Evolutionary conservation across 139 green algal genomes (phyloP).

Genomic region (Spirogloea muscicola): DNA sequence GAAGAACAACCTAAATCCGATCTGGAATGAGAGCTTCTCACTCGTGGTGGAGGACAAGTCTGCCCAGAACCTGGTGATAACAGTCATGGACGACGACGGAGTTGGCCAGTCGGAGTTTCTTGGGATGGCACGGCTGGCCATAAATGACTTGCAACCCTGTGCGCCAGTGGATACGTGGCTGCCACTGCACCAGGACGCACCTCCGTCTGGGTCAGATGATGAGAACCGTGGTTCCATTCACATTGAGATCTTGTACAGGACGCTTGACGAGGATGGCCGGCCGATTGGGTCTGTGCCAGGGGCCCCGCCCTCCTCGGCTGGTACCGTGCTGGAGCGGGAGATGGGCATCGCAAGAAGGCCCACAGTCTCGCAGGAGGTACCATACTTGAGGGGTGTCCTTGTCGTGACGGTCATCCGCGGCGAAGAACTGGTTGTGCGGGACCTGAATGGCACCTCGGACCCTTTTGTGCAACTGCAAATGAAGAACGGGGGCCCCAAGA

Average conservation of each 20-base stretch:
- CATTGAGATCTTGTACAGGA: constrained; percentile 33
- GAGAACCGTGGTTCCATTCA: no score
- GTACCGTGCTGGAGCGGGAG: background rate
- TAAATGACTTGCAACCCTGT: background rate
- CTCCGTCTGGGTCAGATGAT: no score
- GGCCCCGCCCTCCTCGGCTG: background rate
- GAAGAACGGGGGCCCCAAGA: background rate
- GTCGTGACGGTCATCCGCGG: constrained; percentile 13
- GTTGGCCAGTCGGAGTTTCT: constrained; percentile 2
- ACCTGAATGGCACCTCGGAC: constrained; percentile 30
- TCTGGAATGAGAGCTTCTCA: constrained; percentile 40
- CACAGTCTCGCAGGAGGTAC: no score
- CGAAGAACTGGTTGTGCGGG: constrained; percentile 11
- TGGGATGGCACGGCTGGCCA: constrained; percentile 6
- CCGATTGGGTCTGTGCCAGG: background rate
- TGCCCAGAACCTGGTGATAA: constrained; percentile 24
- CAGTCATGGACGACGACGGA: constrained; percentile 35
- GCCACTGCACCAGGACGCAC: constrained; percentile 18
- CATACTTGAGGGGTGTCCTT: constrained; percentile 31
- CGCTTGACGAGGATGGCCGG: constrained; percentile 7
- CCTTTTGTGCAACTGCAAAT: constrained; percentile 25
- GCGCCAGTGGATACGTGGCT: constrained; percentile 18
- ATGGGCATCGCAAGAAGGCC: no score
- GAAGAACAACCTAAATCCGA: constrained; percentile 34
- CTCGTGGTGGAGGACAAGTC: constrained; percentile 28